Percentiles rank a stretch among this genome's conserved stretches.
Conservation (phyloP, 306 rosid species). For the Begonia fuchsioides region DNA sequence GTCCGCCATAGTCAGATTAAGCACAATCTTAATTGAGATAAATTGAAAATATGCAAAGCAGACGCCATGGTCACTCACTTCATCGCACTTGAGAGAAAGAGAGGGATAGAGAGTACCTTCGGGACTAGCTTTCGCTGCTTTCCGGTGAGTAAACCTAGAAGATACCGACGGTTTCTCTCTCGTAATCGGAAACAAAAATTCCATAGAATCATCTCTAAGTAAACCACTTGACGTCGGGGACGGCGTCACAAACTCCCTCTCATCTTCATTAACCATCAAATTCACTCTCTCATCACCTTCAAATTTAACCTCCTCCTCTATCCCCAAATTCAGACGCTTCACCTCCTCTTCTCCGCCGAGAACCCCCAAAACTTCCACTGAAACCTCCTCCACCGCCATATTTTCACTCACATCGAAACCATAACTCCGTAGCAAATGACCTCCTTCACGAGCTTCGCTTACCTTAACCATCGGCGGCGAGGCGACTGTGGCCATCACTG, state of each 20-base stretch:
- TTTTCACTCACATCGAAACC: constrained; percentile 11
- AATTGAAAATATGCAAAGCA: no score
- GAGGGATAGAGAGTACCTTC: constrained; percentile 32
- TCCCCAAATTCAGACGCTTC: constrained; percentile 4
- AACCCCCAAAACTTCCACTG: neutral
- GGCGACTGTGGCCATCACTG: neutral
- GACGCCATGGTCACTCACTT: no score
- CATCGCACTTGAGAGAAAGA: neutral
- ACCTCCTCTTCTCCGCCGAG: neutral
- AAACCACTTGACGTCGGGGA: constrained; percentile 4
- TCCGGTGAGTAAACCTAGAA: constrained; percentile 44
- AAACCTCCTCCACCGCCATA: constrained; percentile 4
- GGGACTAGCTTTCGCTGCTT: constrained; percentile 40
- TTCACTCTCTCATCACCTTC: neutral
- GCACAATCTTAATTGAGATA: no score
- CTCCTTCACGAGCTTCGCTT: neutral
- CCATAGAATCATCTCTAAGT: constrained; percentile 36
- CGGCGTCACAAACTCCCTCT: neutral
- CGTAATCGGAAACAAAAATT: constrained; percentile 24
- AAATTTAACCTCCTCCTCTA: constrained; percentile 9
- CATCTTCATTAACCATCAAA: constrained; percentile 9
- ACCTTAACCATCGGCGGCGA: constrained; percentile 7
- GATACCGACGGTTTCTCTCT: constrained; percentile 65
- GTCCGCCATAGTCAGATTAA: neutral
- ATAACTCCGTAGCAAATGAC: constrained; percentile 8